phyloP scores from a whole-genome alignment of 2,329 filamentous ascomycete species.

The Thermothelomyces thermophilus region DNA sequence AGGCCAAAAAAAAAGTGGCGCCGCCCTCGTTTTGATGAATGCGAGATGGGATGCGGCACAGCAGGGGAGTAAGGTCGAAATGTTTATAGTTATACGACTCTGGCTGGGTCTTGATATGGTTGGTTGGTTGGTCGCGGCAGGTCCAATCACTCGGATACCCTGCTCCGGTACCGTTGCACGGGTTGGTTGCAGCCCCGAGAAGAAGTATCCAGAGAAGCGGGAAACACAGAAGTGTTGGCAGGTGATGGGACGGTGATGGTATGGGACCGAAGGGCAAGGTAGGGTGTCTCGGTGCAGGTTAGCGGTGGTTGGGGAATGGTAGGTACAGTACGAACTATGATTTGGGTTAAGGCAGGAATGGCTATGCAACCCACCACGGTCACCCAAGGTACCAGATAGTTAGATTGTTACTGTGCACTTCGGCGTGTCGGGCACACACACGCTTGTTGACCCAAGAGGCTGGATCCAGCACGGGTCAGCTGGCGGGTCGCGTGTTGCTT shows the following conservation, averaged over 20 bases:
- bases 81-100: not conserved
- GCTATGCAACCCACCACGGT: too few species aligned
- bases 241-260: not conserved
- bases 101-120: not conserved
- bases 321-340: too few species aligned
- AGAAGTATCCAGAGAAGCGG: not conserved
- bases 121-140: slow-evolving; percentile 7
- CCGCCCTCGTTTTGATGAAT: not conserved
- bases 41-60: not conserved
- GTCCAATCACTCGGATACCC: slow-evolving; percentile 9
- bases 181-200: slow-evolving; percentile 14
- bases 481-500: not conserved
- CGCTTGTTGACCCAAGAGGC: slow-evolving; percentile 4
- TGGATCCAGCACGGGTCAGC: slow-evolving; percentile 6
- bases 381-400: too few species aligned
- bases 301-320: too few species aligned
- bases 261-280: not conserved
- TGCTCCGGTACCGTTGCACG: slow-evolving; percentile 9
- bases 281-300: not conserved
- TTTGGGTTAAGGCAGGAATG: too few species aligned
- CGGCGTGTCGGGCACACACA: not conserved
- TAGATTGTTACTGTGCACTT: too few species aligned
- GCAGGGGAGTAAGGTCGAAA: not conserved
- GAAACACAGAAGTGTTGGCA: not conserved
- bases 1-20: not conserved